phyloP scores from a whole-genome alignment of 1,284 basidiomycete genomes.

The Rhodotorula sp. region DNA sequence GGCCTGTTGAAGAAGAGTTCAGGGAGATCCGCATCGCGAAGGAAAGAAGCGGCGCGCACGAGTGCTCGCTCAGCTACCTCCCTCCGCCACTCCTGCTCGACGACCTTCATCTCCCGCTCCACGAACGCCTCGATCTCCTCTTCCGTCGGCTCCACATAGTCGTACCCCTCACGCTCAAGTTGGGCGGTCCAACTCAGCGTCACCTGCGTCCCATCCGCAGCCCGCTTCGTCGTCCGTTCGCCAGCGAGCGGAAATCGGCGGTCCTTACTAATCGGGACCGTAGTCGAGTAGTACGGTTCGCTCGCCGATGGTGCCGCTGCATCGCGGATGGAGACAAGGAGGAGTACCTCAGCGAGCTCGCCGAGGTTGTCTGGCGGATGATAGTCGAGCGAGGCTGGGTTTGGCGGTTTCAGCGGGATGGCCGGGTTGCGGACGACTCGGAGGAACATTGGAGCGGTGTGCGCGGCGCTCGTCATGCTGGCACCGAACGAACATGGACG shows the following conservation, averaged over 20 bases:
- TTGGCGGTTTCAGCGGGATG: not conserved
- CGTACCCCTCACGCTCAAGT: not conserved
- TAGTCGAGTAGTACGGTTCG: no score
- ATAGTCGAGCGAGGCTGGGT: not conserved
- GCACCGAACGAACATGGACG: no score
- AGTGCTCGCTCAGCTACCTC: not conserved
- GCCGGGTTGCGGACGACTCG: not conserved
- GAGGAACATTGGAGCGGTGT: not conserved
- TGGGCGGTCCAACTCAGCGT: not conserved
- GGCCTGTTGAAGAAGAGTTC: not conserved
- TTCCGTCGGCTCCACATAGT: not conserved
- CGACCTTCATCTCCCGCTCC: not conserved
- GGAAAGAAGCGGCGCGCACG: not conserved
- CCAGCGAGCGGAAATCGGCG: not conserved
- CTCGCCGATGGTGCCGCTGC: not conserved
- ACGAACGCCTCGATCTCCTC: not conserved
- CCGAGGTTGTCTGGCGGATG: not conserved
- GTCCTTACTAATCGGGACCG: not conserved
- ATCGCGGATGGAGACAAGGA: not conserved
- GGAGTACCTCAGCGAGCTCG: not conserved
- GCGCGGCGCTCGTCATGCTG: not conserved
- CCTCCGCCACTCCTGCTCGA: conserved; percentile 1
- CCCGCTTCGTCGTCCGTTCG: no score
- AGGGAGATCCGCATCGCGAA: no score
- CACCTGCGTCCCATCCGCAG: not conserved